Evolutionary conservation across 257 asterid species (phyloP).

Genomic region (Solanum tacnaense): DNA sequence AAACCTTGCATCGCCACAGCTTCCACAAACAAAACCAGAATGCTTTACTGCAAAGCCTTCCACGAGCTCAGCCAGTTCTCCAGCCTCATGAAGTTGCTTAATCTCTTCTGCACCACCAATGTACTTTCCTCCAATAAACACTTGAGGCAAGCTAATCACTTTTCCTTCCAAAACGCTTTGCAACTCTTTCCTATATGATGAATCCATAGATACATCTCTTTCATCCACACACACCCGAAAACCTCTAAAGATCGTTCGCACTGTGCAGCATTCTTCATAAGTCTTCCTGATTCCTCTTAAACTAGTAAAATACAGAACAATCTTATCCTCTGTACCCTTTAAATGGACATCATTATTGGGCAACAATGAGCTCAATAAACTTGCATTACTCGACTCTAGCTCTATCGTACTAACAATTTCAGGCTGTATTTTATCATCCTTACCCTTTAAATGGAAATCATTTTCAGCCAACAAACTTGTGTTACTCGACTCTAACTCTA

Average conservation of each 20-base stretch:
- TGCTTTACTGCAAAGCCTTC: constrained; percentile 32
- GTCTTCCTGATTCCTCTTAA: constrained; percentile 78
- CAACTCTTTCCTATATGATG: constrained; percentile 53
- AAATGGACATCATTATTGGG: constrained; percentile 1
- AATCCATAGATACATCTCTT: constrained; percentile 83
- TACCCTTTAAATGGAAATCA: constrained; percentile 22
- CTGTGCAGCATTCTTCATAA: constrained; percentile 66
- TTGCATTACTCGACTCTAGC: neutral
- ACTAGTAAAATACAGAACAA: constrained; percentile 84
- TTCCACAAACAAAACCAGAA: constrained; percentile 26
- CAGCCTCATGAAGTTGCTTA: constrained; percentile 38
- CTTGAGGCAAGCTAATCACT: constrained; percentile 56
- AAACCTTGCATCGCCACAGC: constrained; percentile 46
- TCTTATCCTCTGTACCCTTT: constrained; percentile 77
- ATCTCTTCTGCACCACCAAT: constrained; percentile 45
- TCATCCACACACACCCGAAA: constrained; percentile 71
- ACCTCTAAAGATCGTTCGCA: constrained; percentile 65
- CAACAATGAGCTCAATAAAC: constrained; percentile 1
- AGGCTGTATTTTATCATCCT: constrained; percentile 54
- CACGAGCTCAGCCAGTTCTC: constrained; percentile 33
- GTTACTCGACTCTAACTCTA: neutral
- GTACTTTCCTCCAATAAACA: constrained; percentile 60
- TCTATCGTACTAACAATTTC: neutral
- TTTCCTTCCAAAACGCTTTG: constrained; percentile 58
- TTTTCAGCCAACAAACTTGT: neutral